Percentiles rank a stretch among this genome's conserved stretches.
phyloP scores from a whole-genome alignment of 176 grass and related monocot species.

The Zoysia pacifica region DNA sequence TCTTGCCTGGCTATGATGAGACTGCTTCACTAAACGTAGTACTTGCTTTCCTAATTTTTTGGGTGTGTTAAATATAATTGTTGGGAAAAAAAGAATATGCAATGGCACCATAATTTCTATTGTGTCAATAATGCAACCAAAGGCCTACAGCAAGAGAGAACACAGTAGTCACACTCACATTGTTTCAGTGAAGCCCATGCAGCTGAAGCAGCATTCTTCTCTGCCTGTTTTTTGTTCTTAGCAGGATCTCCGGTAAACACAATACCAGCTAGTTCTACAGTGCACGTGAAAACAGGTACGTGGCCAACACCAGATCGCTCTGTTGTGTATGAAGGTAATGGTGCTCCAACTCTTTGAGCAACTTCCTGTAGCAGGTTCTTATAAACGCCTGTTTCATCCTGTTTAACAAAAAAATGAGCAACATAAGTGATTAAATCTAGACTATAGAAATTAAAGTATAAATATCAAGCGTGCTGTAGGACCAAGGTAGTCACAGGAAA shows the following conservation, averaged over 20 bases:
- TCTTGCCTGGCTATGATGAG: background rate
- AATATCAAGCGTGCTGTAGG: too few relatives aligned
- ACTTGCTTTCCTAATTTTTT: background rate
- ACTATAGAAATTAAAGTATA: background rate
- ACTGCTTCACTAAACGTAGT: background rate
- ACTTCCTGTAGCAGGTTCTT: conserved; percentile 97
- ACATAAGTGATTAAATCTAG: background rate
- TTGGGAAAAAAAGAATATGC: background rate
- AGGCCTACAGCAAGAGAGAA: background rate
- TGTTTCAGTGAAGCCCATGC: conserved; percentile 92
- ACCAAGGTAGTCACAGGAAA: too few relatives aligned
- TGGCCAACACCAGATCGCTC: conserved; percentile 87
- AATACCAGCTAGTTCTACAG: conserved; percentile 89
- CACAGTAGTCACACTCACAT: conserved; percentile 50
- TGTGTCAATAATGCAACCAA: conserved; percentile 8
- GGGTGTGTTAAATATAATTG: background rate
- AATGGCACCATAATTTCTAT: background rate
- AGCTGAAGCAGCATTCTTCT: conserved; percentile 90
- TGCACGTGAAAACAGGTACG: conserved; percentile 92
- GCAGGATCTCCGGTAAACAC: conserved; percentile 81
- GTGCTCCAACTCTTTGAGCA: conserved; percentile 91
- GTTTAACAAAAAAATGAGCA: conserved; percentile 36
- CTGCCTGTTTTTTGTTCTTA: conserved; percentile 97
- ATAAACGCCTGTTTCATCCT: conserved; percentile 99
- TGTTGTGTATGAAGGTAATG: conserved; percentile 79